phyloP scores from a whole-genome alignment of 2,329 filamentous ascomycete species.

The Phaeosphaeria sp. region DNA sequence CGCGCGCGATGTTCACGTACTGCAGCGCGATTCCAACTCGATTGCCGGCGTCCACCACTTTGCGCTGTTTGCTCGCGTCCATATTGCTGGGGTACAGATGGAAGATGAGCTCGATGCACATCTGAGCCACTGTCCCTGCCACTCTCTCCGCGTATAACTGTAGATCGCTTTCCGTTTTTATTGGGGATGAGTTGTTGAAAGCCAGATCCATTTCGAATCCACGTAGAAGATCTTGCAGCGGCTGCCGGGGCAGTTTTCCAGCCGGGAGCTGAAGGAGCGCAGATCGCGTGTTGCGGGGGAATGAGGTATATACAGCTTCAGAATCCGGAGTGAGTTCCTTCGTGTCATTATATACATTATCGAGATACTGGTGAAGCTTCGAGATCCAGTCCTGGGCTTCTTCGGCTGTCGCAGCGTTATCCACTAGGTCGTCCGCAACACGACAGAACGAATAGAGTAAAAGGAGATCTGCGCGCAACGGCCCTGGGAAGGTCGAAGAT shows the following conservation, averaged over 20 bases:
- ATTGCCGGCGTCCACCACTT: constrained; percentile 63
- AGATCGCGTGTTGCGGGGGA: constrained; percentile 60
- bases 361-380: constrained; percentile 65
- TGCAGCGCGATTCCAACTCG: constrained; percentile 78
- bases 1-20: constrained; percentile 78
- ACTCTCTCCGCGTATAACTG: constrained; percentile 71
- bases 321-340: constrained; percentile 12
- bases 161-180: constrained; percentile 65
- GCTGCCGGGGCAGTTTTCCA: constrained; percentile 62
- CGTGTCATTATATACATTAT: constrained; percentile 56
- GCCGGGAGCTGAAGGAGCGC: constrained; percentile 68
- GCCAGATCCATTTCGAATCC: constrained; percentile 73
- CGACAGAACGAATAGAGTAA: constrained; percentile 77
- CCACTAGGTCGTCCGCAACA: constrained; percentile 75
- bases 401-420: constrained; percentile 62
- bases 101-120: constrained; percentile 72
- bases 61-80: constrained; percentile 40
- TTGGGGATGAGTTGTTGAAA: constrained; percentile 61
- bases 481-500: constrained; percentile 71
- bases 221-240: constrained; percentile 68
- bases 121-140: constrained; percentile 74
- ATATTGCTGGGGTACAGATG: constrained; percentile 57
- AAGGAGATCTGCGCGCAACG: constrained; percentile 71
- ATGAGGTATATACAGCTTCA: constrained; percentile 56
- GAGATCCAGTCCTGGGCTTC: constrained; percentile 66